These are phyloP conservation scores for Lecanicillium sp. DNA, from an alignment of 2,329 filamentous ascomycete species.

Conservation along the genomic window DNA sequence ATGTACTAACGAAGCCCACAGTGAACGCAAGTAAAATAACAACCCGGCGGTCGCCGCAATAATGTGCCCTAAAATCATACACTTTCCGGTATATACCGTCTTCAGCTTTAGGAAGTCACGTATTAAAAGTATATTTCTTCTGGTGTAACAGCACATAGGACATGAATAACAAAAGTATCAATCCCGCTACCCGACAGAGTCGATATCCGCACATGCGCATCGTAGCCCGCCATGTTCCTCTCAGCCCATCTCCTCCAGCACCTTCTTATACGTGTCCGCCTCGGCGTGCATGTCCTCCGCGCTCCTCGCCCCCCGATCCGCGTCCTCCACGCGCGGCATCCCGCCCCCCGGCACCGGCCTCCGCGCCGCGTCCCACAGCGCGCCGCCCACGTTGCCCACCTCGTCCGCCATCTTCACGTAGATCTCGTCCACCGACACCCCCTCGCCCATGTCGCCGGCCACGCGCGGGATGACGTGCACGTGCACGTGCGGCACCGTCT, in stretches of 20 bases:
- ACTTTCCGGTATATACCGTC: too few species aligned
- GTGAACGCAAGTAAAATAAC: neutral
- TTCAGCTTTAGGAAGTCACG: too few species aligned
- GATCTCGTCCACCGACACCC: constrained; percentile 54
- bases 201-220: neutral
- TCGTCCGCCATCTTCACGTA: constrained; percentile 80
- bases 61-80: too few species aligned
- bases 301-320: constrained; percentile 58
- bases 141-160: too few species aligned
- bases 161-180: too few species aligned
- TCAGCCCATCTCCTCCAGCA: constrained; percentile 38
- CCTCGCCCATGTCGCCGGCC: constrained; percentile 45
- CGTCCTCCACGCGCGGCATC: constrained; percentile 68
- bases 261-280: constrained; percentile 58
- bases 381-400: constrained; percentile 73
- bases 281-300: constrained; percentile 75
- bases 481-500: constrained; percentile 91
- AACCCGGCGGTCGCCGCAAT: too few species aligned
- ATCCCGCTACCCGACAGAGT: too few species aligned
- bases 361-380: constrained; percentile 50
- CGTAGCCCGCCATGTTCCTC: constrained; percentile 15
- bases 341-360: constrained; percentile 46
- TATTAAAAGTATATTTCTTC: too few species aligned
- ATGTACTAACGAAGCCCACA: neutral
- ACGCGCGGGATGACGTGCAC: constrained; percentile 81